These are phyloP conservation scores for Lanmaoa rubissima DNA, from an alignment of 768 basidiomycete species.

Conservation along the genomic window DNA sequence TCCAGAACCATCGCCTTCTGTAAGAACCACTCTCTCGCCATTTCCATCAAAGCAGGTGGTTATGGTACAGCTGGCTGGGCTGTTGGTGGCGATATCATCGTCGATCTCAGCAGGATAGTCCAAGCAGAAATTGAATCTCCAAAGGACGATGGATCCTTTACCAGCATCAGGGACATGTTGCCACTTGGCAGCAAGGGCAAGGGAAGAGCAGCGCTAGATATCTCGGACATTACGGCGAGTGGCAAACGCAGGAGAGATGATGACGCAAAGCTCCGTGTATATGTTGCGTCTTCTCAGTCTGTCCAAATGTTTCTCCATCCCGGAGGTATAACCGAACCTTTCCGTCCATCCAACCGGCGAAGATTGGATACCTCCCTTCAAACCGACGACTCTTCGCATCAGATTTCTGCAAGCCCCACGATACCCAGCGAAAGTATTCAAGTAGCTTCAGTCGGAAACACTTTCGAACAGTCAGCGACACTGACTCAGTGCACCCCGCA, in stretches of 20 bases:
- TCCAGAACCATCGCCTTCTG: constrained; percentile 72
- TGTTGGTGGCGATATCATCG: constrained; percentile 79
- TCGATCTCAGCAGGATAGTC: constrained; percentile 71
- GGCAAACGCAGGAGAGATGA: constrained; percentile 60
- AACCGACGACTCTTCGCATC: background rate
- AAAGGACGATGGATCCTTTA: constrained; percentile 50
- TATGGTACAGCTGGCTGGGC: constrained; percentile 92
- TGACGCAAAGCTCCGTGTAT: constrained; percentile 49
- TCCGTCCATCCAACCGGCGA: constrained; percentile 23
- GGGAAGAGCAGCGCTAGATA: constrained; percentile 22
- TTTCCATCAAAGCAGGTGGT: constrained; percentile 86
- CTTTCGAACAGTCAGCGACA: background rate
- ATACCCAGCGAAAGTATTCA: background rate
- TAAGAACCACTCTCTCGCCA: constrained; percentile 60
- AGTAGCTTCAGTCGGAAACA: background rate
- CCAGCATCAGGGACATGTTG: constrained; percentile 57
- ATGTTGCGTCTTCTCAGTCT: constrained; percentile 52
- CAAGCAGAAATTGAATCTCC: constrained; percentile 70
- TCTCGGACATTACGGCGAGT: constrained; percentile 11
- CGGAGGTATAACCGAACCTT: constrained; percentile 1
- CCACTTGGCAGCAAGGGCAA: constrained; percentile 57
- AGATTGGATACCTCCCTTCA: constrained; percentile 9
- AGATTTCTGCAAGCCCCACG: background rate
- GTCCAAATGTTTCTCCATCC: constrained; percentile 51
- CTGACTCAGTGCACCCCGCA: background rate